Base-by-base conservation (phyloP, 148 eudicot genomes). In the Chenopodium formosanum region DNA sequence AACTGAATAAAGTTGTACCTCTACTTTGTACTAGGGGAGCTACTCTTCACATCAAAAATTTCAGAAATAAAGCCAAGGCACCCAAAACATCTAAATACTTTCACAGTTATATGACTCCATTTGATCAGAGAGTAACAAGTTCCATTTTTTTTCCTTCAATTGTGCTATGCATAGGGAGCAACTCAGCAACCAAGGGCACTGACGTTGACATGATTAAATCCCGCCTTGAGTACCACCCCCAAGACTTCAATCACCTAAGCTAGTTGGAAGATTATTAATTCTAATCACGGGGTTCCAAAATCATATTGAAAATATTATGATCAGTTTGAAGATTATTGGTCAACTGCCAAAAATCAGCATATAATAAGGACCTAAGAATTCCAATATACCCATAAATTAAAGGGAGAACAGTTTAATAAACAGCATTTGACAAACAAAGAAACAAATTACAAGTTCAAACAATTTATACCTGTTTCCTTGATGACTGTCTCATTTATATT, bases 381-480 rank as follows among this genome's bases (percentile, higher is more conserved):
- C 44, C 44, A 40, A 40, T 40, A 29, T 5, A 47, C 48, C 46
- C 17, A 52, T 7, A 9, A 68, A 31, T 23, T 22, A 29, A 52
- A 79, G 23, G 20, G 17, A 17, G 4, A 56, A 56, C 6, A 40
- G 8, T 40, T 0, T 1, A 40, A 40, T 6, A 40, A 40, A 40
- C 56, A 52, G 16, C 0, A 52, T 52, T 10, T 52, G 1, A 12
- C 56, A 10, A 52, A 70, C n/a, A 29, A 40, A 4, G 11, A 12
- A 48, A n/a, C 7, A 69, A 69, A 4, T 8, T 48, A 13, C 31
- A 70, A 70, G 0, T 32, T 47, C 58, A 68, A 76, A 64, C 48
- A 73, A 70, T 53, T 31, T 58, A 14, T 85, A 95, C 99, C 99
- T 90, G 98, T 94, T 86, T 95, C 97, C 87, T 87, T 92, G 83